Evolutionary conservation across 176 grass and related monocot genomes (phyloP), one percentile per base, ranked within the genome.

Genomic region (Saccharum spontaneum): DNA sequence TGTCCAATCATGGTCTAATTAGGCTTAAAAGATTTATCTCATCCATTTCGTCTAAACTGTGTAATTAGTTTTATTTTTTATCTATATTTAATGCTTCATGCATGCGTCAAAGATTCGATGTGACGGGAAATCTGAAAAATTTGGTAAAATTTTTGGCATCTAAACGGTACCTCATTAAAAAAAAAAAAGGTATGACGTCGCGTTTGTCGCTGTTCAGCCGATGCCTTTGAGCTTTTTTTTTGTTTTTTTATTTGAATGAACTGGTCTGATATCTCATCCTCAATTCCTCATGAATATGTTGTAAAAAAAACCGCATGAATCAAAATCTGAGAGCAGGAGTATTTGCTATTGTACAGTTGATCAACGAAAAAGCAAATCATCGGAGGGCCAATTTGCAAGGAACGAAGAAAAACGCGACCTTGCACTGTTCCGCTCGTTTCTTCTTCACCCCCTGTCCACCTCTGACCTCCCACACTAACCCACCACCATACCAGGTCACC

Each of bases 361-460:
- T n/a, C 31, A 59, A 8, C 18, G 3, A 23, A 88, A 66, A 71
- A 20, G 2, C 52, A 18, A 82, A 83, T 10, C 10, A 37, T 13
- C 17, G 28, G 28, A 83, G 79, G 84, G 18, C 75, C 15, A 90
- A 78, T 73, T 73, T 12, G 72, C 72, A 86, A 65, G 33, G 80
- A 82, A 57, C 36, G 10, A 11, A 49, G 50, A 41, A 84, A 54
- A 67, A 55, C 0, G 6, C 50, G 39, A 22, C n/a, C 3, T 61
- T 16, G n/a, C 63, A 52, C 64, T 5, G 50, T 20, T 66, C 23
- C 57, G 63, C 34, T 90, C 54, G 43, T 69, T 75, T 83, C 67
- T 79, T 50, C 80, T 79, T 50, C 50, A 62, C 8, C 61, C 30
- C 24, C 15, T 52, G 49, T 4, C 65, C 28, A 69, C 75, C 67